A percentile compares a stretch with the other conserved stretches of the same genome.
phyloP scores from a whole-genome alignment of 2,329 filamentous ascomycete genomes.

The Penicillium sp. region DNA sequence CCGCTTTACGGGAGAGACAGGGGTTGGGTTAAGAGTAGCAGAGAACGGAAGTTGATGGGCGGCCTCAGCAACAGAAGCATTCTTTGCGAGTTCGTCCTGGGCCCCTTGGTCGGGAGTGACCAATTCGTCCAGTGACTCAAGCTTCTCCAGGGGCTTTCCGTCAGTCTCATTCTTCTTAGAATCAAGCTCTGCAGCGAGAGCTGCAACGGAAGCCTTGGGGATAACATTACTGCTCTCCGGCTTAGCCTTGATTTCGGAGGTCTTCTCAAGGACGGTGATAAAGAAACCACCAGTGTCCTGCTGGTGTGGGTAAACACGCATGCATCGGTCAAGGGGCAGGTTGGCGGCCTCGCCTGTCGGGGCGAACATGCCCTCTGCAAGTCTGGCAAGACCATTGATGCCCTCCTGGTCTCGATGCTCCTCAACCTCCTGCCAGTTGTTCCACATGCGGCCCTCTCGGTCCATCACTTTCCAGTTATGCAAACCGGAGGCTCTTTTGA shows the following conservation, averaged over 20 bases:
- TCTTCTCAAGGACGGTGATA: conserved; percentile 89
- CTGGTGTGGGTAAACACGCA: conserved; percentile 87
- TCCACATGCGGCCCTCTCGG: conserved; percentile 69
- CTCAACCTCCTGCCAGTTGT: conserved; percentile 71
- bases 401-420: conserved; percentile 55
- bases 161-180: conserved; percentile 24
- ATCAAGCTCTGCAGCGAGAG: conserved; percentile 31
- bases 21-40: conserved; percentile 20
- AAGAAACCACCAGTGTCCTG: conserved; percentile 98
- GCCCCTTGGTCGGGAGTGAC: conserved; percentile 25
- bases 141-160: conserved; percentile 29
- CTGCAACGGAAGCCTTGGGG: conserved; percentile 33
- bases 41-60: conserved; percentile 29
- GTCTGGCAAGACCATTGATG: conserved; percentile 55
- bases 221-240: conserved; percentile 50
- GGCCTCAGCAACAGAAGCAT: conserved; percentile 29
- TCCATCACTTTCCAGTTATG: conserved; percentile 86
- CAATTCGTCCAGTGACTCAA: conserved; percentile 35
- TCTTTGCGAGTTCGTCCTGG: conserved; percentile 28
- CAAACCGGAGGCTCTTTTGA: conserved; percentile 70
- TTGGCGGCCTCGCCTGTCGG: conserved; percentile 48
- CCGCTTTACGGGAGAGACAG: conserved; percentile 27
- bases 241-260: conserved; percentile 69
- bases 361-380: conserved; percentile 79
- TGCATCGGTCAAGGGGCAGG: conserved; percentile 77